A percentile compares a stretch with the other conserved stretches of the same genome.
phyloP scores from a whole-genome alignment of 1,284 basidiomycete species.

The Sporisorium sorghi region DNA sequence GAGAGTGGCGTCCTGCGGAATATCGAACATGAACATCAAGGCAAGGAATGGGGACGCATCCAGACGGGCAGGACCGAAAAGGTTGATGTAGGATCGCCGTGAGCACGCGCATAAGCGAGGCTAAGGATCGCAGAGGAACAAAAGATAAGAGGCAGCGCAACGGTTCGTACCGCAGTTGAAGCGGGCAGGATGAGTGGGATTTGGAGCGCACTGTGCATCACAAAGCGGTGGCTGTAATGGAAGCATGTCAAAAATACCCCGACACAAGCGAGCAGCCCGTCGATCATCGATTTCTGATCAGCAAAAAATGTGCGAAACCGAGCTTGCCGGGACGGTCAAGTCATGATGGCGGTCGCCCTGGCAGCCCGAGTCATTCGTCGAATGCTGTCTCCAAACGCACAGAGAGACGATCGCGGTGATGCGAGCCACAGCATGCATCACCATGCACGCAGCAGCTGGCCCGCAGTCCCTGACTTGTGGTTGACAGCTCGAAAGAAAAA shows the following conservation, averaged over 20 bases:
- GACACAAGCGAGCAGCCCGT: not conserved
- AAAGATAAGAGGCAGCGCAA: conserved; percentile 37
- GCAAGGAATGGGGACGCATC: conserved; percentile 16
- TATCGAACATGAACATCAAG: conserved; percentile 1
- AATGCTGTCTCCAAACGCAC: too few species aligned
- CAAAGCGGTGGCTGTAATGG: not conserved
- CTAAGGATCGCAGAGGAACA: not conserved
- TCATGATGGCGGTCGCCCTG: too few species aligned
- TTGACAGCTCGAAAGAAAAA: too few species aligned
- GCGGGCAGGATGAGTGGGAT: too few species aligned
- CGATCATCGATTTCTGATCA: too few species aligned
- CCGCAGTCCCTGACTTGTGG: conserved; percentile 3
- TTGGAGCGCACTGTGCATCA: conserved; percentile 19
- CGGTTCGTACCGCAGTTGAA: conserved; percentile 8
- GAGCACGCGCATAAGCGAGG: conserved; percentile 28
- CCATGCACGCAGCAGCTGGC: too few species aligned
- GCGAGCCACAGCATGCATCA: not conserved
- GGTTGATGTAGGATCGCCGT: conserved; percentile 29
- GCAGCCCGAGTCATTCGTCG: too few species aligned
- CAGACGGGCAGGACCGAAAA: not conserved
- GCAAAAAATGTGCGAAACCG: too few species aligned
- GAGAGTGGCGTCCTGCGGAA: too few species aligned
- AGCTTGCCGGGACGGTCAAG: too few species aligned
- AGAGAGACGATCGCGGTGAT: too few species aligned
- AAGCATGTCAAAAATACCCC: conserved; percentile 4